These are phyloP conservation scores for Paracamarosporium sp. DNA, from an alignment of 2,329 filamentous ascomycete genomes.

Conservation along the genomic window DNA sequence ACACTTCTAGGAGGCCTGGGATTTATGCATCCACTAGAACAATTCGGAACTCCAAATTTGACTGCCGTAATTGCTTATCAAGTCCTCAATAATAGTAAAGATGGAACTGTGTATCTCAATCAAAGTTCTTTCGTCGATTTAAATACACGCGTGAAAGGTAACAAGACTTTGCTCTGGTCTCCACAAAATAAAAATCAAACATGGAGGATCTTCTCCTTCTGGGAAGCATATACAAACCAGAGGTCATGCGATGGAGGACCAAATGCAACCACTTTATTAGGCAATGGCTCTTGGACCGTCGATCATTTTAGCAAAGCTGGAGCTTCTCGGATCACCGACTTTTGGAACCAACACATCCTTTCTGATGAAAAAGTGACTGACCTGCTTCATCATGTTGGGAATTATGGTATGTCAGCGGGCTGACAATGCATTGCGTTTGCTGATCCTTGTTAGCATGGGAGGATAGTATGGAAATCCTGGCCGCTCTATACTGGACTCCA, in stretches of 20 bases:
- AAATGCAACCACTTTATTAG: conserved; percentile 32
- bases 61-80: conserved; percentile 19
- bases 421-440: background rate
- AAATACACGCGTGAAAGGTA: conserved; percentile 12
- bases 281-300: conserved; percentile 43
- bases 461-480: conserved; percentile 40
- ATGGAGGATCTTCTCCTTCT: conserved; percentile 25
- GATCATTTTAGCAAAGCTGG: conserved; percentile 43
- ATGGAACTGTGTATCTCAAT: conserved; percentile 11
- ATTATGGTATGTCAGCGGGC: conserved; percentile 26
- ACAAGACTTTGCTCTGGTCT: conserved; percentile 17
- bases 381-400: conserved; percentile 28
- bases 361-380: conserved; percentile 17
- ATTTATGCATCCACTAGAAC: conserved; percentile 24
- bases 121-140: conserved; percentile 23
- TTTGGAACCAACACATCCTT: conserved; percentile 42
- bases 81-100: background rate
- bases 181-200: conserved; percentile 14
- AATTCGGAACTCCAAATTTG: conserved; percentile 21
- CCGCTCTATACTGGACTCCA: conserved; percentile 32
- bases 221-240: conserved; percentile 26
- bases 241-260: conserved; percentile 16
- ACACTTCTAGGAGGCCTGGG: background rate
- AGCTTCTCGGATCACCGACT: conserved; percentile 33
- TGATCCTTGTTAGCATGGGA: conserved; percentile 33